phyloP scores from a whole-genome alignment of 345 rosid species.

The Conringia planisiliqua region DNA sequence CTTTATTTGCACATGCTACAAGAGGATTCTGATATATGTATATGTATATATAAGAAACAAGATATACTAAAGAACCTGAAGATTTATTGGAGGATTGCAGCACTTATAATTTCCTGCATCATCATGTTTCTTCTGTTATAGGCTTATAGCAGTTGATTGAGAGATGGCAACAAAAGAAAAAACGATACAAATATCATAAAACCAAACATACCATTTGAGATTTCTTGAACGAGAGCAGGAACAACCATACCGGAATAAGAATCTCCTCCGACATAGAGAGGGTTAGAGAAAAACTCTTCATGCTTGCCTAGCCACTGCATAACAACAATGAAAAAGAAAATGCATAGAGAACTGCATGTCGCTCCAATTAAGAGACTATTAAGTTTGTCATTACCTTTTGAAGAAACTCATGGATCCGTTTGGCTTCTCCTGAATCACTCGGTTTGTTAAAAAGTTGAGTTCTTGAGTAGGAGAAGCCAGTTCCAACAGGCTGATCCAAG shows the following conservation, averaged over 20 bases:
- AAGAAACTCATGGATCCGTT: not conserved
- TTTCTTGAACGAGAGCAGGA: not conserved
- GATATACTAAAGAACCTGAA: constrained; percentile 41
- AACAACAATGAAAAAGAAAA: not conserved
- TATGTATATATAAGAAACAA: not conserved
- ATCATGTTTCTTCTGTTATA: not conserved
- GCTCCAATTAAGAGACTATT: not conserved
- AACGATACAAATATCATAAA: not conserved
- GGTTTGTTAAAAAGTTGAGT: not conserved
- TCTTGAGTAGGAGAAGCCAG: not conserved
- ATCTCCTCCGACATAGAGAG: constrained; percentile 51
- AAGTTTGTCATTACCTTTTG: no score
- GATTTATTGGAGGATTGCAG: constrained; percentile 38
- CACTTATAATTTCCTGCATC: constrained; percentile 50
- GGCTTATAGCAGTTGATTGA: constrained; percentile 2
- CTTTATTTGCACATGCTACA: no score
- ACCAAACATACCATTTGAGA: not conserved
- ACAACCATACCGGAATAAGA: not conserved
- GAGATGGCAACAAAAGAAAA: not conserved
- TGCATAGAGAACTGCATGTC: no score
- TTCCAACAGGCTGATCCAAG: not conserved
- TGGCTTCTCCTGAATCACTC: not conserved
- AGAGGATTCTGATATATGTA: no score
- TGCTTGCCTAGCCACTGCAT: constrained; percentile 27
- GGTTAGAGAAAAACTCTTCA: constrained; percentile 48